Percentiles rank a stretch among this genome's conserved stretches.
Conservation (phyloP, 495 filamentous ascomycete genomes). For the Lophiotrema nucula region DNA sequence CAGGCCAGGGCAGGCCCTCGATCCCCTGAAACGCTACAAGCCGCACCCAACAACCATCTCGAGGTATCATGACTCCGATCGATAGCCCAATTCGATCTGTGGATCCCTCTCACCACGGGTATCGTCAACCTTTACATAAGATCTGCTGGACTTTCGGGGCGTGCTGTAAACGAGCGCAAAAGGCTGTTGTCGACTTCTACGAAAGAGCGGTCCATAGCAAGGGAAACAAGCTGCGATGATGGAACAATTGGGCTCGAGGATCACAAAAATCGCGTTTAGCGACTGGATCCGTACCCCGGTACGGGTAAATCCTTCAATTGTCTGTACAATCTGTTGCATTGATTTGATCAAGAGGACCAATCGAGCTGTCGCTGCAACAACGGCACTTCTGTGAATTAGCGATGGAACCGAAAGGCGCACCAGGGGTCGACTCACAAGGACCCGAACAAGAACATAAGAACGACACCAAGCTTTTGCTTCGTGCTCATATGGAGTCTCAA, state of each 20-base stretch:
- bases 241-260: constrained; percentile 36
- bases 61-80: too few species aligned
- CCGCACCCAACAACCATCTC: too few species aligned
- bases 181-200: too few species aligned
- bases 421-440: constrained; percentile 29
- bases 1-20: too few species aligned
- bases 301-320: not conserved
- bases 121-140: too few species aligned
- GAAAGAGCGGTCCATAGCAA: constrained; percentile 33
- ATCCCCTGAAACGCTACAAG: too few species aligned
- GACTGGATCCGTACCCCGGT: not conserved
- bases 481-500: constrained; percentile 20
- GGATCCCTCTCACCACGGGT: too few species aligned
- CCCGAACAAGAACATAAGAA: constrained; percentile 37
- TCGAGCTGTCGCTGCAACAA: constrained; percentile 31
- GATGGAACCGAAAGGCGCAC: not conserved
- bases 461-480: constrained; percentile 25
- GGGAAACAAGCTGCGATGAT: constrained; percentile 36
- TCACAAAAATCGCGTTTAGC: constrained; percentile 6
- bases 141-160: too few species aligned
- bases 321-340: not conserved
- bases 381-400: constrained; percentile 17
- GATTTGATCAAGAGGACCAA: constrained; percentile 3
- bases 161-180: too few species aligned
- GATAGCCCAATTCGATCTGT: too few species aligned